Evolutionary conservation across 495 filamentous ascomycete species (phyloP).

Genomic region (Xylaria intraflava): DNA sequence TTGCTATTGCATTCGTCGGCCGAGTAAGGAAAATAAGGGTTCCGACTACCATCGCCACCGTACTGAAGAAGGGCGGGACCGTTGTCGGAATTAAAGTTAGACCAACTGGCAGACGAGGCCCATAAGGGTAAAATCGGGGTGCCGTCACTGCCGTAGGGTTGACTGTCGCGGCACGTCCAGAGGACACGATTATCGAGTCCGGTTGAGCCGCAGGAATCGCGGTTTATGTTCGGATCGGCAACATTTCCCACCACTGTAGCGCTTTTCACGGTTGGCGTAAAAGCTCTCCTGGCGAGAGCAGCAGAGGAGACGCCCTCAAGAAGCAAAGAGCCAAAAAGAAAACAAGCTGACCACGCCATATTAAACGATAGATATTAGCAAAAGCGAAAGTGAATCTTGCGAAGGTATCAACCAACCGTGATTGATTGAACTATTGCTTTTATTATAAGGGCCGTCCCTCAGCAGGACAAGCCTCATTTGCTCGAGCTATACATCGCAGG

Average conservation of each 20-base stretch:
- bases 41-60: constrained; percentile 14
- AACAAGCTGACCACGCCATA: constrained; percentile 2
- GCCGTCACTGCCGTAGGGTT: constrained; percentile 17
- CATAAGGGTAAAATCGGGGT: constrained; percentile 15
- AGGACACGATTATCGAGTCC: constrained; percentile 21
- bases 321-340: constrained; percentile 3
- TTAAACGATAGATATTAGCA: neutral
- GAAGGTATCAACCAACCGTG: neutral
- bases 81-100: constrained; percentile 15
- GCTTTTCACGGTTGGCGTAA: constrained; percentile 11
- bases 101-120: constrained; percentile 26
- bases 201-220: constrained; percentile 27
- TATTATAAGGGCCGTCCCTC: neutral
- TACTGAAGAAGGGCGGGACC: constrained; percentile 16
- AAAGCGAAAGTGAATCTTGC: neutral
- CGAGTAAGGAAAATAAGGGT: constrained; percentile 23
- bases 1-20: constrained; percentile 16
- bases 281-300: neutral
- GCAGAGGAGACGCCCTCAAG: neutral
- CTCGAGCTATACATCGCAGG: no score
- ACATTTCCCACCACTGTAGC: constrained; percentile 22
- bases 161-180: constrained; percentile 28
- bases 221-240: constrained; percentile 24
- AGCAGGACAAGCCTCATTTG: no score
- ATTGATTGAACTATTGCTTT: neutral